Evolutionary conservation across 192 early-diverging fungal genomes (phyloP), one percentile per base, ranked within the genome.

Genomic region (Pilaira anomala): DNA sequence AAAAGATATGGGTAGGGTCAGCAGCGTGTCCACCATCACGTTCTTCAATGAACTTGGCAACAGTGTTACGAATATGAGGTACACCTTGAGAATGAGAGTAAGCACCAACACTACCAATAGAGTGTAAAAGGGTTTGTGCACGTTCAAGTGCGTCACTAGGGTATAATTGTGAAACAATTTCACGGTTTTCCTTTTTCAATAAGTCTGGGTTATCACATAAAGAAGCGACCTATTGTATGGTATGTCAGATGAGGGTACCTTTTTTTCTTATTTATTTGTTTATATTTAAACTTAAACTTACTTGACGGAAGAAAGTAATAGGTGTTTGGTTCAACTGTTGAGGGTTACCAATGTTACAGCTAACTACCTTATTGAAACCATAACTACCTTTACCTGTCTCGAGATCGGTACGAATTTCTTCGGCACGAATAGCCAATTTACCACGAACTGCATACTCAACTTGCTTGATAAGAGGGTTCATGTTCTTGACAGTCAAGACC

Each of bases 401-500:
- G 26, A 86, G 72, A 66, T 84, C 72, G 25, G 66, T 75, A 36
- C 77, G 74, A 44, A 97, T 80, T 60, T 88, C 80, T 49, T 98
- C 97, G 2, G 95, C 91, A 14, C 89, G 84, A 69, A 99, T 97
- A 13, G 97, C 95, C 28, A 96, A 82, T 56, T 87, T 91, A 18
- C 97, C 97, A 51, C 97, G 88, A 2, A 99, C 95, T 24, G 97
- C 95, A 67, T 99, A 99, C 71, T 97, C 89, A 56, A 91, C 87
- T n/a, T 84, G 79, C 67, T 75, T 78, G 61, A 94, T 72, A 40
- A 83, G 76, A 46, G 81, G 78, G 69, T 91, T 92, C 73, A 92
- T 87, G 12, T 78, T 83, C 21, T 90, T 85, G 28, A 80, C 50
- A 22, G 50, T 69, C 24, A 69, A 45, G 2, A 69, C 67, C 29